Conservation (phyloP, 1,139 yeast genomes). For the Geotrichum citri-aurantii region DNA sequence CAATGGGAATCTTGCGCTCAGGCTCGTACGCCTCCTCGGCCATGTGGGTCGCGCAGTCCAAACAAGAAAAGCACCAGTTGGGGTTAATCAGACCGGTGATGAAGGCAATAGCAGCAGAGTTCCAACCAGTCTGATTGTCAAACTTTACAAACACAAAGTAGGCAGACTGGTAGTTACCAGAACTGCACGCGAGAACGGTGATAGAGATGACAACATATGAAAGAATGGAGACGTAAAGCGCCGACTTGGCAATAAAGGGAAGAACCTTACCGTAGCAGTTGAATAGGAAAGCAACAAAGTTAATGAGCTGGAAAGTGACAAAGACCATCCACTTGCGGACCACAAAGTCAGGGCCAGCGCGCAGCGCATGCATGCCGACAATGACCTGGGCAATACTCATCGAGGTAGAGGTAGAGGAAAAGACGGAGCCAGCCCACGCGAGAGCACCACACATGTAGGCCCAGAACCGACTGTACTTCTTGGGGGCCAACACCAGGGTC, state of each 20-base stretch:
- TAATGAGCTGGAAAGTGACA: constrained; percentile 39
- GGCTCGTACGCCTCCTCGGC: constrained; percentile 53
- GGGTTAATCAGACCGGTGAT: constrained; percentile 56
- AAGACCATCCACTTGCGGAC: constrained; percentile 47
- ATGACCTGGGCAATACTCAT: constrained; percentile 46
- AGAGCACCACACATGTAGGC: constrained; percentile 52
- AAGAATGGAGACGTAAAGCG: constrained; percentile 45
- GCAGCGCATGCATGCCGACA: constrained; percentile 47
- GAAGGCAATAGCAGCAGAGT: constrained; percentile 49
- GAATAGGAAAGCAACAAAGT: constrained; percentile 33
- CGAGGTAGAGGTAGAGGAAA: constrained; percentile 52
- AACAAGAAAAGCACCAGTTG: constrained; percentile 55
- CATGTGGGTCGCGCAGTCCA: constrained; percentile 57
- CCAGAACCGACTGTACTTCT: constrained; percentile 42
- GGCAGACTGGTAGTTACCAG: constrained; percentile 46
- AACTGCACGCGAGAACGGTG: constrained; percentile 44
- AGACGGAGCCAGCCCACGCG: constrained; percentile 54
- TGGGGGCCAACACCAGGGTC: constrained; percentile 52
- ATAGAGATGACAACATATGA: constrained; percentile 46
- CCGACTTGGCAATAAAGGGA: constrained; percentile 40
- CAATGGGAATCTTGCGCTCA: constrained; percentile 49
- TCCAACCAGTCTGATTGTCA: constrained; percentile 53
- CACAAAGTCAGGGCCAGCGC: constrained; percentile 42
- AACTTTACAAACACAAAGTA: constrained; percentile 47
- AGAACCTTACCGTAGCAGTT: constrained; percentile 37